Base-by-base conservation (phyloP, 2,329 filamentous ascomycete genomes). In the Eurotiales sp. region DNA sequence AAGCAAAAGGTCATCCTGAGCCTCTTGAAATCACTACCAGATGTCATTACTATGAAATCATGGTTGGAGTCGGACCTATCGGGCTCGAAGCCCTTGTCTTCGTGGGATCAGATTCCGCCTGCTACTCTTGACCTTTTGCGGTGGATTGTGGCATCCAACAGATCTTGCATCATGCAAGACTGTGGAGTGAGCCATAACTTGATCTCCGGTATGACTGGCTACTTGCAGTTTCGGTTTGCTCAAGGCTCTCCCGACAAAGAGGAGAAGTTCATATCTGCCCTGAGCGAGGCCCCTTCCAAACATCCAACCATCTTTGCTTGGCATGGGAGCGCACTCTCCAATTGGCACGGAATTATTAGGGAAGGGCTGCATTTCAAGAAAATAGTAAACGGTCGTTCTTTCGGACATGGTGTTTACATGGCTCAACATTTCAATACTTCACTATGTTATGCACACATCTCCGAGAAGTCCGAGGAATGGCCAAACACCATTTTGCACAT, bases 241-340 rank as follows among this genome's bases (percentile, higher is more conserved):
- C 92, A 95, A 74, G 91, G 90, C 8, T 86, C 89, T 0, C 90
- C 90, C 0, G 89, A 95, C 61, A 95, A 91, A 61, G 91, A 96
- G 64, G 76, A 85, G 29, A 77, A 82, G 2, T 96, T 96, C 63
- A 72, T 83, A 6, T 68, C 81, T 19, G 82, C 84, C 12, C 75
- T 93, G 2, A 72, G 75, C 32, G 21, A 66, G 14, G 61, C 75
- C 15, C 67, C 68, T 34, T 58, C 75, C 41, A 57, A 68, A 53
- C 74, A 82, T 58, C 86, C 87, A 0, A 92, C 88, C 0, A 67
- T 96, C 1, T 90, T 95, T 61, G 89, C 88, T 0, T 96, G 87
- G 85, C 91, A 96, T 65, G 91, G 90, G 5, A 95, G 88, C 61
- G 66, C 72, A 0, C 57, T 95, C 3, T 58, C 67, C 3, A 96